Evolutionary conservation across 768 basidiomycete genomes (phyloP), one percentile per base, ranked within the genome.

Genomic region (Strobilomyces dryophilus): DNA sequence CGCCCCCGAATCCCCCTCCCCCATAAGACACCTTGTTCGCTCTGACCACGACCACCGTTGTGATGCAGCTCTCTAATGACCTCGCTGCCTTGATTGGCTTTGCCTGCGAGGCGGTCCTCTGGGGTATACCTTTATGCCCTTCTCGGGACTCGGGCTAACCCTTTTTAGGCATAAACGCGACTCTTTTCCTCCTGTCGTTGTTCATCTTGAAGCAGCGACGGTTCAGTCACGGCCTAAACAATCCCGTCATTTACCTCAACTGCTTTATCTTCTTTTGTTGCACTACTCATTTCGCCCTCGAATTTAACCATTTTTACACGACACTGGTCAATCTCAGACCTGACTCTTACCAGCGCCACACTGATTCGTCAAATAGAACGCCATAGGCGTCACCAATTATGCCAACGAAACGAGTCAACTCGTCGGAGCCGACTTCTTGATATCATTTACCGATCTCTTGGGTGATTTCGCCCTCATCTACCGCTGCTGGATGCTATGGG

Each of bases 401-500:
- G 56, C 69, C 6, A 37, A 63, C 26, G 73, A 75, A 62, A 75
- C 69, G 1, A 52, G 20, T 2, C 31, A 21, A 18, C 69, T 71
- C 46, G 31, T 64, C 4, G 74, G 57, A 3, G 71, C 72, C 5
- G 73, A 74, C 57, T 53, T 71, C 20, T 53, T 75, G 39, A 66
- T 74, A 49, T 71, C 72, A 1, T 45, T 73, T 32, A 62, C 66
- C 0, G 72, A 74, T 55, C 66, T 75, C 36, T 29, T 72, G 20
- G 73, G 72, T 2, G 64, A 74, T 57, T 15, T 67, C 34, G 54
- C 70, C 43, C 66, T 76, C 32, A 56, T 73, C 27, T 76, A 75
- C 51, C 76, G 77, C 32, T 75, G 73, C 60, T 77, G 72, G 68
- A 58, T 73, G 54, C 43, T 77, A 43, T 77, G 75, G 73, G 66